phyloP scores from a whole-genome alignment of 768 basidiomycete genomes.

The Dioszegia aurantiaca region DNA sequence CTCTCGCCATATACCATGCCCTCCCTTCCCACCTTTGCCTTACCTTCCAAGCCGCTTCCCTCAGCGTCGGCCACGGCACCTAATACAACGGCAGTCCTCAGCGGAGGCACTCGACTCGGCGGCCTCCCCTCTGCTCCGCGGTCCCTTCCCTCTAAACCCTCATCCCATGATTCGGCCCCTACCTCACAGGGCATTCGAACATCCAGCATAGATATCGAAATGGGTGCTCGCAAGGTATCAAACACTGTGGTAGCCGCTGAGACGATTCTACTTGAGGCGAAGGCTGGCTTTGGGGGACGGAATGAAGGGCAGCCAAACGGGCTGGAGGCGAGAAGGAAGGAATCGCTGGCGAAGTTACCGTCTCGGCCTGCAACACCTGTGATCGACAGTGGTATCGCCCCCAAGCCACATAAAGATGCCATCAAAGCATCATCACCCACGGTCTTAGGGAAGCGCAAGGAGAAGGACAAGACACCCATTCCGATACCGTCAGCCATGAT shows the following conservation, averaged over 20 bases:
- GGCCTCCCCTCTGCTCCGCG: not conserved
- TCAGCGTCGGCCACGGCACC: not conserved
- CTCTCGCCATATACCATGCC: not conserved
- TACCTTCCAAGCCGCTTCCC: not conserved
- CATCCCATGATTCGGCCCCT: not conserved
- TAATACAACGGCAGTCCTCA: not conserved
- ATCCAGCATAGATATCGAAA: too few species aligned
- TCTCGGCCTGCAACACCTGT: too few species aligned
- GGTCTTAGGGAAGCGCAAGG: constrained; percentile 1
- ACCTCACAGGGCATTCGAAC: too few species aligned
- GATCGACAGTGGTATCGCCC: too few species aligned
- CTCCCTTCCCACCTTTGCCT: not conserved
- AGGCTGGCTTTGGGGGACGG: too few species aligned
- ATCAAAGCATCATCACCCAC: not conserved
- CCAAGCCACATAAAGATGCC: not conserved
- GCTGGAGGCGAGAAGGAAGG: too few species aligned
- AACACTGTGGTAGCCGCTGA: too few species aligned
- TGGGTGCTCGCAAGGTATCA: too few species aligned
- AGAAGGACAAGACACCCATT: not conserved
- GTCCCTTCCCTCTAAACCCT: not conserved
- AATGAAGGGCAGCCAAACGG: too few species aligned
- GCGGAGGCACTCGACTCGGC: constrained; percentile 6
- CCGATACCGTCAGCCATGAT: not conserved
- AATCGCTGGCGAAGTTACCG: too few species aligned
- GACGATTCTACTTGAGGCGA: too few species aligned